phyloP scores from a whole-genome alignment of 768 basidiomycete species.

The Erythrobasidium yunnanense region DNA sequence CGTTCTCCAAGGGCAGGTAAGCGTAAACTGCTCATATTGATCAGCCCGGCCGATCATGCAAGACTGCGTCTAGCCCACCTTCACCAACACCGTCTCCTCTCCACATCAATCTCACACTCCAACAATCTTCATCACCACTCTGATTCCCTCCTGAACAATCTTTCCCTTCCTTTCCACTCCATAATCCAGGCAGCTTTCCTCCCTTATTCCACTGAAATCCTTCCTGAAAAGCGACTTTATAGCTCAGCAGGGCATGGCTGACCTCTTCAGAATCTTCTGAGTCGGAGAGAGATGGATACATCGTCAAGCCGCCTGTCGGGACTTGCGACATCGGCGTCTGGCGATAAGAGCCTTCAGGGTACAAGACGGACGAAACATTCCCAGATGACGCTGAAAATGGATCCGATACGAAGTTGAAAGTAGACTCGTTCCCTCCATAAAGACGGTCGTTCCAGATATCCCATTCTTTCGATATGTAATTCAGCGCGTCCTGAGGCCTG shows the following conservation, averaged over 20 bases:
- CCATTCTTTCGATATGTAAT: not conserved
- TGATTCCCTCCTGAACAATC: conserved; percentile 5
- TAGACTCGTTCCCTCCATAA: conserved; percentile 4
- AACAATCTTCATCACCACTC: conserved; percentile 34
- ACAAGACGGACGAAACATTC: not conserved
- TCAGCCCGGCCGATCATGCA: not conserved
- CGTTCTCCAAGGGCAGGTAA: conserved; percentile 45
- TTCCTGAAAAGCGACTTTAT: conserved; percentile 34
- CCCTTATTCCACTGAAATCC: conserved; percentile 37
- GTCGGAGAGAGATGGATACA: too few species aligned
- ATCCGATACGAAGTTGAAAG: not conserved
- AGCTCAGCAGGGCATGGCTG: conserved; percentile 26
- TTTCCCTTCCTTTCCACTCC: conserved; percentile 28
- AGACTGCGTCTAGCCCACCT: not conserved
- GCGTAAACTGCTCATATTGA: not conserved
- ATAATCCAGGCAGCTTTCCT: conserved; percentile 37
- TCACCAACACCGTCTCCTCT: conserved; percentile 33
- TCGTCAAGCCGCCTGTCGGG: not conserved
- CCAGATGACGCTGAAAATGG: not conserved
- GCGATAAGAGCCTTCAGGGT: not conserved
- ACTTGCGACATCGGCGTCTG: not conserved
- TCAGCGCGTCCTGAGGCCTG: not conserved
- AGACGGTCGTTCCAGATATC: not conserved
- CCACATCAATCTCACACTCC: conserved; percentile 36
- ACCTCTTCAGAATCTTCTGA: not conserved